Conservation (phyloP, 2,329 filamentous ascomycete genomes). For the Fusarium concolor region DNA sequence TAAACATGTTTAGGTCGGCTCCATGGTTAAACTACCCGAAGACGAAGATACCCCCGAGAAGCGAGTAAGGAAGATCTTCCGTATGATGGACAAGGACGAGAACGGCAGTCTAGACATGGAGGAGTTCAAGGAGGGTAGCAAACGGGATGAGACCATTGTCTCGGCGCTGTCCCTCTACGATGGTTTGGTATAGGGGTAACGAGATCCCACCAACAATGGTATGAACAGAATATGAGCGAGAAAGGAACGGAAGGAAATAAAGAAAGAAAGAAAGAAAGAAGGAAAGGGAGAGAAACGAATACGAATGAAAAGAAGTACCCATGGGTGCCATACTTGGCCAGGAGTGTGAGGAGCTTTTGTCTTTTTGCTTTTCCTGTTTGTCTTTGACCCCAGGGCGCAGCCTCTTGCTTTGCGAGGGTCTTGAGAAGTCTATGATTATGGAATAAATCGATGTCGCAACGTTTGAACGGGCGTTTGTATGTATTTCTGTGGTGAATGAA, state of each 20-base stretch:
- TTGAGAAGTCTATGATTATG: conserved; percentile 42
- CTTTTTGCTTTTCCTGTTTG: conserved; percentile 44
- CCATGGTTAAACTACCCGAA: conserved; percentile 98
- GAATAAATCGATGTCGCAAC: conserved; percentile 38
- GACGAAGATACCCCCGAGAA: conserved; percentile 99
- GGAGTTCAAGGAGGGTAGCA: conserved; percentile 99
- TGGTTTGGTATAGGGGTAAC: conserved; percentile 77
- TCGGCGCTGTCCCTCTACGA: conserved; percentile 97
- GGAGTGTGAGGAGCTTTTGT: conserved; percentile 46
- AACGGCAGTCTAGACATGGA: conserved; percentile 97
- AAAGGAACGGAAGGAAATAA: conserved; percentile 3
- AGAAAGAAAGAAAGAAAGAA: background rate
- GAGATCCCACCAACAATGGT: background rate
- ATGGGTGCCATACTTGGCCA: conserved; percentile 35
- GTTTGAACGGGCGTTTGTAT: background rate
- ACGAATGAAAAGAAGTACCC: conserved; percentile 39
- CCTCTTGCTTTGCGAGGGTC: conserved; percentile 36
- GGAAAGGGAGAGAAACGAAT: conserved; percentile 23
- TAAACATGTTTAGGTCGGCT: conserved; percentile 77
- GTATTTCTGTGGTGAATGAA: background rate
- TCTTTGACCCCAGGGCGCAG: conserved; percentile 23
- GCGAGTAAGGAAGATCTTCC: conserved; percentile 96
- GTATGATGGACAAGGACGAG: conserved; percentile 99
- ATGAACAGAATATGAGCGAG: conserved; percentile 9
- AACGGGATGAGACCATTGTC: conserved; percentile 98